Percentiles rank a stretch among this genome's conserved stretches.
Evolutionary conservation across 768 basidiomycete genomes (phyloP).

Genomic region (Mycena floridula): DNA sequence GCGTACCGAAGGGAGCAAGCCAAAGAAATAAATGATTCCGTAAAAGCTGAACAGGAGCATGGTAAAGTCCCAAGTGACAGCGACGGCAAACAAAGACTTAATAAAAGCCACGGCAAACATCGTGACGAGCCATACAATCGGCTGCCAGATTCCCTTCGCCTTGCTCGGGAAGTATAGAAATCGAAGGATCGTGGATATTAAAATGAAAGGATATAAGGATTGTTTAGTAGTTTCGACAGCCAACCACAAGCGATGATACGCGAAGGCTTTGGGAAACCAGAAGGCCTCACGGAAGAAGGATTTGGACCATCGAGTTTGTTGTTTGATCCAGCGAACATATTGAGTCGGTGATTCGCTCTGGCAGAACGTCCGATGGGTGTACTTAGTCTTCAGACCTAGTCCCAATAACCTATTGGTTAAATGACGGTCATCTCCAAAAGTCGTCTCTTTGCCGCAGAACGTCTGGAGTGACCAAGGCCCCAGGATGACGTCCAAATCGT

Average conservation of each 20-base stretch:
- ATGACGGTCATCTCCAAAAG: slow-evolving; percentile 7
- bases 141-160: slow-evolving; percentile 5
- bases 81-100: slow-evolving; percentile 14
- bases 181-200: slow-evolving; percentile 13
- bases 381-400: slow-evolving; percentile 11
- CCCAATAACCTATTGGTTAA: slow-evolving; percentile 9
- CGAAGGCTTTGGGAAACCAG: slow-evolving; percentile 15
- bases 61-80: slow-evolving; percentile 9
- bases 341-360: slow-evolving; percentile 14
- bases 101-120: slow-evolving; percentile 14
- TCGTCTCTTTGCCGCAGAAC: slow-evolving; percentile 6
- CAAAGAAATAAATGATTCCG: slow-evolving; percentile 7
- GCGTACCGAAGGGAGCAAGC: slow-evolving; percentile 5
- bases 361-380: slow-evolving; percentile 13
- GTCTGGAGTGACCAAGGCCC: slow-evolving; percentile 5
- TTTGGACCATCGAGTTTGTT: slow-evolving; percentile 18
- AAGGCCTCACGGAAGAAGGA: slow-evolving; percentile 16
- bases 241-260: slow-evolving; percentile 13
- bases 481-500: slow-evolving; percentile 3
- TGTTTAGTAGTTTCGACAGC: slow-evolving; percentile 16
- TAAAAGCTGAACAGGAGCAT: slow-evolving; percentile 13
- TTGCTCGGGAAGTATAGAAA: slow-evolving; percentile 13
- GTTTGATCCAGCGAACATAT: slow-evolving; percentile 18
- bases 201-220: slow-evolving; percentile 13
- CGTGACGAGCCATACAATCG: slow-evolving; percentile 13